Evolutionary conservation across 805 yeast species (phyloP).

Genomic region (Suhomyces pyralidae): DNA sequence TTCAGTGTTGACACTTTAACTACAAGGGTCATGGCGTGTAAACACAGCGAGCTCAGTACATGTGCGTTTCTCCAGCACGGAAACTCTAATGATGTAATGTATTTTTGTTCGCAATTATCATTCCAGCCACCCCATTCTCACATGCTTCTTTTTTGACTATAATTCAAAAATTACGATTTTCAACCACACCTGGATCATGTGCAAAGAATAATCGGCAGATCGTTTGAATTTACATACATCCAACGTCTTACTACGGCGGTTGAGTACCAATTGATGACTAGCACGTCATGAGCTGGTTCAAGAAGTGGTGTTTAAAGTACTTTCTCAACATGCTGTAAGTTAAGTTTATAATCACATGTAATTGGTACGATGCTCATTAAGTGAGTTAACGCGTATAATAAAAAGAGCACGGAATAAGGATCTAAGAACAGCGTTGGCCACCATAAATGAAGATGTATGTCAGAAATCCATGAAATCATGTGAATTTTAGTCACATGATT

Average conservation of each 20-base stretch:
- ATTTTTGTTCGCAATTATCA: neutral
- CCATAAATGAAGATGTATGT: constrained; percentile 63
- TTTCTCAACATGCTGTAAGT: too few species aligned
- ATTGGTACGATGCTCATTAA: too few species aligned
- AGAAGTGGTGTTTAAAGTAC: too few species aligned
- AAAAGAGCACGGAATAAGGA: neutral
- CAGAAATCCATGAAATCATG: too few species aligned
- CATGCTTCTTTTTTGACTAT: neutral
- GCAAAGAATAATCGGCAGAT: neutral
- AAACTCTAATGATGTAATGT: neutral
- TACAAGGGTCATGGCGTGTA: neutral
- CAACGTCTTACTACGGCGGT: neutral
- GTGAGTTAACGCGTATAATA: too few species aligned
- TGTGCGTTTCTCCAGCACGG: neutral
- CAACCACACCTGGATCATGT: neutral
- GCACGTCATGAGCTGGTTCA: too few species aligned
- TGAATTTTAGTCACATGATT: too few species aligned
- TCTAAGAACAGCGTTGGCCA: constrained; percentile 41
- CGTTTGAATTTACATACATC: neutral
- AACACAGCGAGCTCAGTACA: neutral
- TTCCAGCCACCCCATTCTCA: neutral
- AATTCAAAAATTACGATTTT: neutral
- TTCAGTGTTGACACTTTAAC: neutral
- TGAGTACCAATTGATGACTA: too few species aligned
- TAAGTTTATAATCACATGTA: too few species aligned